Conservation (phyloP, 129 eudicot species). For the Scalesia atractyloides region DNA sequence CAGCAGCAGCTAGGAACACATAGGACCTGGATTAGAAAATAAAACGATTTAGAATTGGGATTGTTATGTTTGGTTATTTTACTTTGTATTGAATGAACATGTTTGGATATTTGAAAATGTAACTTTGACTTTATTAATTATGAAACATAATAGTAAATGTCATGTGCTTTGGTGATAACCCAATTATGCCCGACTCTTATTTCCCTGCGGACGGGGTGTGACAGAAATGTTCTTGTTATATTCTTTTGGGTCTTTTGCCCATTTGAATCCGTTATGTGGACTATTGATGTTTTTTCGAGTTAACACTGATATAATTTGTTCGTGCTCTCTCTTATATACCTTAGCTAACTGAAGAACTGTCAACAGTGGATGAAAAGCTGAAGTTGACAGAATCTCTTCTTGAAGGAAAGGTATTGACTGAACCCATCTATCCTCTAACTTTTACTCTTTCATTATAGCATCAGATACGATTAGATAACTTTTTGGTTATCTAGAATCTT, state of each 20-base stretch:
- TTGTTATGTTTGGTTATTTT: too few relatives aligned
- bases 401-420: constrained; percentile 69
- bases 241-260: not conserved
- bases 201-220: too few relatives aligned
- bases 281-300: constrained; percentile 17
- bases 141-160: too few relatives aligned
- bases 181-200: too few relatives aligned
- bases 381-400: constrained; percentile 80
- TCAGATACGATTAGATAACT: not conserved
- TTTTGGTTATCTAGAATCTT: constrained; percentile 59
- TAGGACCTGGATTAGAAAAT: too few relatives aligned
- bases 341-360: too few relatives aligned
- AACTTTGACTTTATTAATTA: too few relatives aligned
- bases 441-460: not conserved
- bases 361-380: constrained; percentile 85
- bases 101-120: too few relatives aligned
- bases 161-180: too few relatives aligned
- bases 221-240: not conserved
- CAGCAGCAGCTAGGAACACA: too few relatives aligned
- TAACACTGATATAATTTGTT: constrained; percentile 6
- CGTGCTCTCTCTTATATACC: constrained; percentile 15
- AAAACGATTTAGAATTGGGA: too few relatives aligned
- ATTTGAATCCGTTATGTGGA: not conserved
- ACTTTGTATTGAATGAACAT: too few relatives aligned
- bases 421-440: not conserved